These are phyloP conservation scores for Bipolaris victoriae DNA, from an alignment of 2,329 filamentous ascomycete species.

Conservation along the genomic window DNA sequence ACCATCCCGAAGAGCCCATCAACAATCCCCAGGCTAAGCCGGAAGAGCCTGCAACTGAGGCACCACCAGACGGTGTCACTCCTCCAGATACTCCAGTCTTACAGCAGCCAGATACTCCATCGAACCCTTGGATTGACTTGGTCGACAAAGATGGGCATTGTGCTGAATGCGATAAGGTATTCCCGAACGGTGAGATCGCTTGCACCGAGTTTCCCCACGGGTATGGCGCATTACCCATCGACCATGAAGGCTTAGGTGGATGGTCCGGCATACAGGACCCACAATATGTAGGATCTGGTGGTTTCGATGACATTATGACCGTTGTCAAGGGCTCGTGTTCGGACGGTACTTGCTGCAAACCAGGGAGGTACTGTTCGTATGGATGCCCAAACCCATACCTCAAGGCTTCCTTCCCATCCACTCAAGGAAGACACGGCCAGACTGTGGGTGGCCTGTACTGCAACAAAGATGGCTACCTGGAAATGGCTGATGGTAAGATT, in stretches of 20 bases:
- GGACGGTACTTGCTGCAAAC: conserved; percentile 63
- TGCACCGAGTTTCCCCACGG: conserved; percentile 77
- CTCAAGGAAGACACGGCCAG: conserved; percentile 79
- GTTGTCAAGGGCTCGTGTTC: conserved; percentile 66
- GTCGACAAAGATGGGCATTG: conserved; percentile 33
- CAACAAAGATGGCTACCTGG: conserved; percentile 76
- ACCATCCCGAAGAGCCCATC: not conserved
- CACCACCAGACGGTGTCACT: conserved; percentile 13
- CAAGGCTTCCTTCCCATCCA: conserved; percentile 85
- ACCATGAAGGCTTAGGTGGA: conserved; percentile 72
- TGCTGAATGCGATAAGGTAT: conserved; percentile 67
- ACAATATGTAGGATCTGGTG: conserved; percentile 39
- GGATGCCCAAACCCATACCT: conserved; percentile 89
- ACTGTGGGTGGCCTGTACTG: conserved; percentile 90
- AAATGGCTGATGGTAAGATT: conserved; percentile 63
- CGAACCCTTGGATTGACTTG: conserved; percentile 24
- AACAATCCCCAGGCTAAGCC: not conserved
- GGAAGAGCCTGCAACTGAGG: not conserved
- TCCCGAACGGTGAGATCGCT: conserved; percentile 74
- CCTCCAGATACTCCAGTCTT: conserved; percentile 34
- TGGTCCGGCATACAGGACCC: conserved; percentile 79
- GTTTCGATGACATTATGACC: conserved; percentile 64
- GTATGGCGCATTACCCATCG: conserved; percentile 77
- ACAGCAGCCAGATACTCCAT: conserved; percentile 25
- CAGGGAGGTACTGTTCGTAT: conserved; percentile 83